Evolutionary conservation across 2,329 filamentous ascomycete species (phyloP), one percentile per base, ranked within the genome.

Genomic region (Ophiognomonia clavigignenti-juglandacearum): DNA sequence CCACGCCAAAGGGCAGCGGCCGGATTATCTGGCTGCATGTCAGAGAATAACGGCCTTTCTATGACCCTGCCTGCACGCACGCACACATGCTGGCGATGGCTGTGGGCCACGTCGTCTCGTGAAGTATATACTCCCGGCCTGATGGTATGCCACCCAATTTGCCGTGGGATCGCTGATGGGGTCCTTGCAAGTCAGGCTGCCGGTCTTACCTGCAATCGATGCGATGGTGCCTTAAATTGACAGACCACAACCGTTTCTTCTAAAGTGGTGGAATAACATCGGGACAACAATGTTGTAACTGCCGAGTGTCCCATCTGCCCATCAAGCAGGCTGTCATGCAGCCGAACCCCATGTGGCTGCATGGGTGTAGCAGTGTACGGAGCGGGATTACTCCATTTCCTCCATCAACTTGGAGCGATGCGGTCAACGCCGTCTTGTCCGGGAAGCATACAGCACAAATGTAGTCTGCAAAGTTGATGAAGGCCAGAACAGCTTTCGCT

Each of bases 1-100:
- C 54, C 56, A 51, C 19, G 24, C 5, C 14, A 26, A 24, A 27
- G 14, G 54, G 52, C n/a, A n/a, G n/a, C n/a, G n/a, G n/a, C 39
- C 53, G 45, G 44, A 39, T 37, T 20, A 43, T 45, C 34, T 40
- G 47, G 49, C 22, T 42, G 45, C 48, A 52, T 23, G 39, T 35
- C 47, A 23, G 40, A 42, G 42, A 32, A 38, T 20, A 45, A 19
- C 38, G 38, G 38, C 35, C 53, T 37, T 45, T n/a, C n/a, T n/a
- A n/a, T n/a, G n/a, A n/a, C n/a, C 24, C 24, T 26, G 45, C 35
- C 24, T 41, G 45, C 45, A 44, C 39, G 45, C 43, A 40, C 39
- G 10, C 29, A 11, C 35, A 18, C 23, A 23, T 32, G 43, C 26
- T 32, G 32, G 11, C 11, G 4, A 4, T 10, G 29, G 5, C 13